Conservation (phyloP, 2,329 filamentous ascomycete genomes). For the Apiospora kogelbergensis region DNA sequence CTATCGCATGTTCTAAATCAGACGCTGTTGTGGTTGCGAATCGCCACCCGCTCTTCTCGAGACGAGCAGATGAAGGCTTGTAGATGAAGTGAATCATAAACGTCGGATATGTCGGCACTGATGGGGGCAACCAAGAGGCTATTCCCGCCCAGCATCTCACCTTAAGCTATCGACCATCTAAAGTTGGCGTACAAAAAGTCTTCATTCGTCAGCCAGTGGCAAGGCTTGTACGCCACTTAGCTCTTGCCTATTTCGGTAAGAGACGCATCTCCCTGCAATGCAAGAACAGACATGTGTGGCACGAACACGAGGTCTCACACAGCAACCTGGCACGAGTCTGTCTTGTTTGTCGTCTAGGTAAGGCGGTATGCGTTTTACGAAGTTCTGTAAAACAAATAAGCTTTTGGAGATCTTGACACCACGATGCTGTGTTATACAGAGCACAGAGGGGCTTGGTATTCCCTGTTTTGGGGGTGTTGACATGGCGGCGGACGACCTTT, state of each 20-base stretch:
- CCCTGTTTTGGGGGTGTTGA: not conserved
- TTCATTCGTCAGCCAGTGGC: not conserved
- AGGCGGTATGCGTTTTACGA: not conserved
- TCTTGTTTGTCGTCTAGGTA: not conserved
- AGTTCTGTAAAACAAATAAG: not conserved
- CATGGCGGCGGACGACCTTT: not conserved
- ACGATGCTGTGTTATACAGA: not conserved
- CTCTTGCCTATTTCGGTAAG: conserved; percentile 1
- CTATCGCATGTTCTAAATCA: not conserved
- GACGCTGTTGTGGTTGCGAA: not conserved
- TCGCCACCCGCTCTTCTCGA: not conserved
- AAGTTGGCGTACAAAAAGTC: not conserved
- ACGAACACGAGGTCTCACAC: conserved; percentile 6
- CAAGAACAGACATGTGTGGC: not conserved
- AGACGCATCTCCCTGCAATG: not conserved
- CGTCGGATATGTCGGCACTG: not conserved
- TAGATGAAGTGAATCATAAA: not conserved
- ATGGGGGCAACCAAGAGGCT: not conserved
- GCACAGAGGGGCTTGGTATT: not conserved
- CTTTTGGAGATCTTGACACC: not conserved
- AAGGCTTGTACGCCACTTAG: not conserved
- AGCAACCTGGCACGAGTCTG: not conserved
- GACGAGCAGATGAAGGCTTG: not conserved
- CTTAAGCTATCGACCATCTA: not conserved
- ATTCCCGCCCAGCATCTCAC: not conserved